These are phyloP conservation scores for Schwanniomyces pseudopolymorphus DNA, from an alignment of 805 yeast species.

Conservation along the genomic window DNA sequence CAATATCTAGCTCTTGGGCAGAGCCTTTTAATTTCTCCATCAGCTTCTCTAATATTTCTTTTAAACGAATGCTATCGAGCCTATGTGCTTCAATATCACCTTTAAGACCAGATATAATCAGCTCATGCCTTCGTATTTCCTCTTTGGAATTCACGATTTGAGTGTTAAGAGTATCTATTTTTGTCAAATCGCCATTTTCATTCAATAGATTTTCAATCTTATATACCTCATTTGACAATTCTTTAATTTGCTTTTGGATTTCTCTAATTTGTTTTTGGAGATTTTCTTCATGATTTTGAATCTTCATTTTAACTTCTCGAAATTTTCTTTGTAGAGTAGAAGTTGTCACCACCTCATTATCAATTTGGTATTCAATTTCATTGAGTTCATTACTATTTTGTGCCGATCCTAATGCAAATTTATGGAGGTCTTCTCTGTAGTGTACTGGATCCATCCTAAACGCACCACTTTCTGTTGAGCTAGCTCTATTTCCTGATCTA, in stretches of 20 bases:
- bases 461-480: conserved; percentile 40
- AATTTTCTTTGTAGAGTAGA: conserved; percentile 14
- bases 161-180: conserved; percentile 32
- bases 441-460: conserved; percentile 54
- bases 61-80: conserved; percentile 1
- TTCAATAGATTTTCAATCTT: conserved; percentile 38
- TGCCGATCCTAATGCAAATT: conserved; percentile 23
- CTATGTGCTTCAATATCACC: conserved; percentile 19
- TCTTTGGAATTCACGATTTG: conserved; percentile 29
- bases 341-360: conserved; percentile 12
- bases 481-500: conserved; percentile 46
- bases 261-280: conserved; percentile 11
- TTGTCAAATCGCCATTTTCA: conserved; percentile 47
- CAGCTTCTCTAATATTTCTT: conserved; percentile 4
- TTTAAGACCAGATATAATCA: conserved; percentile 26
- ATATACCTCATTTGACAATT: conserved; percentile 22
- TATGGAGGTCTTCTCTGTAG: conserved; percentile 33
- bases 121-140: conserved; percentile 25
- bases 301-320: conserved; percentile 10
- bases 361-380: conserved; percentile 15
- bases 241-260: conserved; percentile 8
- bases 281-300: conserved; percentile 13
- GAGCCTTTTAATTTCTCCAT: conserved; percentile 15
- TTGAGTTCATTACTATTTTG: conserved; percentile 12
- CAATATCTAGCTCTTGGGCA: conserved; percentile 13